Base-by-base conservation (phyloP, 2,329 filamentous ascomycete genomes). In the Biscogniauxia marginata region DNA sequence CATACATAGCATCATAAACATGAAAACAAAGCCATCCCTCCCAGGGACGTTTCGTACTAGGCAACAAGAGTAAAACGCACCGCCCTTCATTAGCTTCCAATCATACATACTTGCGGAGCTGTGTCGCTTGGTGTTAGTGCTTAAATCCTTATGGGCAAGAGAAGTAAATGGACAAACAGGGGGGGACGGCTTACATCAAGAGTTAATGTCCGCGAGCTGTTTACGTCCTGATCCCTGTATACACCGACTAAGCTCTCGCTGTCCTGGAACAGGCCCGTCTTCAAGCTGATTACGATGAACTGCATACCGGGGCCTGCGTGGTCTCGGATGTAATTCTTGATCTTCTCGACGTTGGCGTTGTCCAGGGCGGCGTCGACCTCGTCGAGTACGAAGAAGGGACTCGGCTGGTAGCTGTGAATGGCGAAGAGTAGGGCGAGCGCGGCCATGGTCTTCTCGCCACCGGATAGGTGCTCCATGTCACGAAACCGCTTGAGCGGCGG, bases 301-400 rank as follows among this genome's bases (percentile, higher is more conserved):
- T 99, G 95, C 92, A 98, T 98, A 13, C 96, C 96, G 1, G 95
- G 95, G 0, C 91, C 91, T 0, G 93, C 90, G 74, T 99, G 93
- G 69, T 96, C 91, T 39, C 89, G 85, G 60, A 99, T 96, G 70
- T 99, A 99, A 73, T 95, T 95, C 63, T 93, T 95, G 74, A 99
- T 93, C 71, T 96, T 92, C 65, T 91, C 88, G 6, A 98, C 95
- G 67, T 99, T 99, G 58, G 93, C 92, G 69, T 97, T 96, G 72
- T 99, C 95, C n/a, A 99, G 83, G 44, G 95, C 96, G 8, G 95
- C 96, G 71, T 99, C 95, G 13, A 99, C 93, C 76, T 99, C 95
- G 71, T 99, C 95, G 7, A 99, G 85, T 30, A 99, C 95, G 73
- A 99, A 99, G 79, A 99, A 99, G 0, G 96, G 95, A 58, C 86